Evolutionary conservation across 78 protist genomes (phyloP), one percentile per base, ranked within the genome.

Genomic region (Dictyostelium capitatum): DNA sequence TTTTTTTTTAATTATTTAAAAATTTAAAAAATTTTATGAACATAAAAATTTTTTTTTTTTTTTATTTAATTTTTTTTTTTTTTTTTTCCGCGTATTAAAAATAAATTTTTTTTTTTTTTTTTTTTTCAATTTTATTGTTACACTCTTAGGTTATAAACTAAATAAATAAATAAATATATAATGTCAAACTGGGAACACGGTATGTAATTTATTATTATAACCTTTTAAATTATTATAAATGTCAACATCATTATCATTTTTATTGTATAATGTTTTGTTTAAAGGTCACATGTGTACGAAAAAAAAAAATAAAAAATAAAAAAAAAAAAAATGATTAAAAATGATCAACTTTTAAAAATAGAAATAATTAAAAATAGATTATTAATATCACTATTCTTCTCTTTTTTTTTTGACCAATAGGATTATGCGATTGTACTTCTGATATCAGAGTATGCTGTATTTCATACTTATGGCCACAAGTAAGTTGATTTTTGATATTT

Each of bases 361-460:
- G 43, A 37, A n/a, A n/a, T 37, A 37, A 37, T 37, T 23, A n/a
- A 59, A 59, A 23, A 59, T 59, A 59, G 8, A 59, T 59, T 17
- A 17, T 4, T 59, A 59, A 59, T 59, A 8, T 59, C 5, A 23
- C 25, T 62, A 25, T 25, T 62, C 0, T 25, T 62, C 11, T 25
- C 0, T 65, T 12, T 28, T 30, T 12, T 30, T 28, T 51, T 28
- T 15, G 46, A 32, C 8, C 6, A 41, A 11, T 43, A 80, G 87
- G 87, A 23, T 80, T 82, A 43, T 82, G 79, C 89, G 50, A 70
- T 32, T 83, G 90, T 17, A 67, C 80, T 54, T 59, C 62, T 28
- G 90, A 83, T 54, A 72, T 64, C 62, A 75, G 77, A 59, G 90
- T 83, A 1, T 83, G 90, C 56, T 83, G 90, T 53, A 72, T 83